These are phyloP conservation scores for Nicotiana undulata DNA, from an alignment of 257 asterid species.

Conservation along the genomic window DNA sequence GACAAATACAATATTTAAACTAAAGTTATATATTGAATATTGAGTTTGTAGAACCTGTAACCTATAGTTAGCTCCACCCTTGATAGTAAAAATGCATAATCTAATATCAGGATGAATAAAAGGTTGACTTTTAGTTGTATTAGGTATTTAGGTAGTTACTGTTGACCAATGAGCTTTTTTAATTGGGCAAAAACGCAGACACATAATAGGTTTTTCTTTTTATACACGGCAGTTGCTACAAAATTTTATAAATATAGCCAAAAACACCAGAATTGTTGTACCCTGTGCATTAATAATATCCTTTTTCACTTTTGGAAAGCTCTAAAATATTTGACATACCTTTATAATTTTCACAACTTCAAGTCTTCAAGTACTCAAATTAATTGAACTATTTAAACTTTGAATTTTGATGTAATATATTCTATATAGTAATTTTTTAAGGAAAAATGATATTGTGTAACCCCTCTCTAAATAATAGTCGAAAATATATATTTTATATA, in stretches of 20 bases:
- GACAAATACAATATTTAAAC: too few relatives aligned
- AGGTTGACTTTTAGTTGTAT: neutral
- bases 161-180: neutral
- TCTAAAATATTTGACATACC: neutral
- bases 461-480: too few relatives aligned
- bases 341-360: neutral
- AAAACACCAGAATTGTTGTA: neutral
- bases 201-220: neutral
- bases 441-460: too few relatives aligned
- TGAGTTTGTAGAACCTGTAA: too few relatives aligned
- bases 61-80: too few relatives aligned
- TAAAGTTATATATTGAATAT: too few relatives aligned
- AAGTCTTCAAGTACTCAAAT: neutral
- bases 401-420: neutral
- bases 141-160: constrained; percentile 2
- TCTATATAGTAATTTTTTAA: neutral
- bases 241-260: neutral
- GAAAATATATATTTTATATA: too few relatives aligned
- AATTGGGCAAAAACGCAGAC: neutral
- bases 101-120: neutral
- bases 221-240: neutral
- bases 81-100: neutral
- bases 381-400: neutral
- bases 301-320: neutral
- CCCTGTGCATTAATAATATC: neutral